Base-by-base conservation (phyloP, 768 basidiomycete genomes). In the Trametes maxima region DNA sequence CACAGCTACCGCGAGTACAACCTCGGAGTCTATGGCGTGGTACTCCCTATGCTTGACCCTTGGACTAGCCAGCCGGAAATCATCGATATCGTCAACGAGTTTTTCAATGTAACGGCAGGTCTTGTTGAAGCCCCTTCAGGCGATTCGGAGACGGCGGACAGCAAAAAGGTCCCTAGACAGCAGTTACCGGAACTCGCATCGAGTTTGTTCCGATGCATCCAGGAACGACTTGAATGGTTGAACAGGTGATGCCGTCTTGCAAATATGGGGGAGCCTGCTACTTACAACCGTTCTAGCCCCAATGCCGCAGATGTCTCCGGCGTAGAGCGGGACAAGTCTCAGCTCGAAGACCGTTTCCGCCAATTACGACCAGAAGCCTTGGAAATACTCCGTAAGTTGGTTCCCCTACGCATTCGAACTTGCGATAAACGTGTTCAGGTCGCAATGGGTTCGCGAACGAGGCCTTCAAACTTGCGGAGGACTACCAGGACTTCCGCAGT, bases 391-490 rank as follows among this genome's bases (percentile, higher is more conserved):
- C 86, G 95, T 95, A 70, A 62, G 90, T 74, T 12, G 3, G 25
- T 1, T 19, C n/a, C 14, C 16, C 6, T 21, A 36, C 7, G 40
- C 58, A 19, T 13, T 22, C 12, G 45, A n/a, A n/a, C 39, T 22
- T 0, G 8, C 2, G 6, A 19, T 45, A n/a, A 8, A 36, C 3
- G 0, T 63, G 16, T 24, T 4, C 62, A 95, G 93, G 92, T 11
- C 77, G 79, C 22, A 83, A 84, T 55, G 90, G 86, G 2, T 81
- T 88, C 65, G 80, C 84, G 16, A 76, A 82, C 24, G 77, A 86
- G 48, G 95, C 95, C 0, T 95, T 92, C 71, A 75, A 79, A 13
- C 83, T 98, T 6, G 95, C 95, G 2, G 94, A 96, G 67, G 80
- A 88, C 59, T 94, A 95, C 71, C 82, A 81, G 28, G 96, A 98